Evolutionary conservation across 805 yeast species (phyloP).

Genomic region (Tetrapisispora pingtungensis): DNA sequence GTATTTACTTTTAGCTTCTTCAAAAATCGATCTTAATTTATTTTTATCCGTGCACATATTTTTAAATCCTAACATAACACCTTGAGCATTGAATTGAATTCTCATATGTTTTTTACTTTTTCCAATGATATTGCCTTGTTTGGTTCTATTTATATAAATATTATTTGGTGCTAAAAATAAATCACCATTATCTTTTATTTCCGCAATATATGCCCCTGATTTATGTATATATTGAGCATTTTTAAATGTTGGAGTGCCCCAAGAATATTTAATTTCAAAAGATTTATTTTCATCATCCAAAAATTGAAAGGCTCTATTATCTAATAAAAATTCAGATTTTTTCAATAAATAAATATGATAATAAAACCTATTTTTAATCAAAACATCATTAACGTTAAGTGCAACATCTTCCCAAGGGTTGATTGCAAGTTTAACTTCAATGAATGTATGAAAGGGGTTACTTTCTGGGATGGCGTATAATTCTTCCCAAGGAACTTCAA

Average conservation of each 20-base stretch:
- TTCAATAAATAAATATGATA: slow-evolving; percentile 71
- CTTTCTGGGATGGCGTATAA: slow-evolving; percentile 61
- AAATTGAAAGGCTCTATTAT: slow-evolving; percentile 63
- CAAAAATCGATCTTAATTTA: slow-evolving; percentile 42
- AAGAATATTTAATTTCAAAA: slow-evolving; percentile 69
- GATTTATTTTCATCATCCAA: slow-evolving; percentile 38
- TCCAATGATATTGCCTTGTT: slow-evolving; percentile 33
- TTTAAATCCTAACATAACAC: slow-evolving; percentile 61
- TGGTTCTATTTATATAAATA: slow-evolving; percentile 65
- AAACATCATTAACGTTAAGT: slow-evolving; percentile 34
- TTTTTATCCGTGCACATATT: slow-evolving; percentile 46
- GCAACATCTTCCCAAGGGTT: slow-evolving; percentile 64
- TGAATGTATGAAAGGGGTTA: slow-evolving; percentile 84
- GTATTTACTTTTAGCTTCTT: slow-evolving; percentile 47
- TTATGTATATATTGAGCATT: slow-evolving; percentile 84
- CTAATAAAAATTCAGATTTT: slow-evolving; percentile 65
- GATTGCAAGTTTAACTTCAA: slow-evolving; percentile 53
- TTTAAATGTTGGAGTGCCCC: slow-evolving; percentile 81
- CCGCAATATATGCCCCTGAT: slow-evolving; percentile 85
- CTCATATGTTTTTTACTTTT: slow-evolving; percentile 28
- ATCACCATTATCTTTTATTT: slow-evolving; percentile 67
- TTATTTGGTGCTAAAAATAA: slow-evolving; percentile 81
- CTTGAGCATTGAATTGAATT: slow-evolving; percentile 51
- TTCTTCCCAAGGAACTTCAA: slow-evolving; percentile 89
- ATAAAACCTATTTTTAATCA: slow-evolving; percentile 48